Conservation (phyloP, 1,284 basidiomycete genomes). For the Stereum hirsutum region DNA sequence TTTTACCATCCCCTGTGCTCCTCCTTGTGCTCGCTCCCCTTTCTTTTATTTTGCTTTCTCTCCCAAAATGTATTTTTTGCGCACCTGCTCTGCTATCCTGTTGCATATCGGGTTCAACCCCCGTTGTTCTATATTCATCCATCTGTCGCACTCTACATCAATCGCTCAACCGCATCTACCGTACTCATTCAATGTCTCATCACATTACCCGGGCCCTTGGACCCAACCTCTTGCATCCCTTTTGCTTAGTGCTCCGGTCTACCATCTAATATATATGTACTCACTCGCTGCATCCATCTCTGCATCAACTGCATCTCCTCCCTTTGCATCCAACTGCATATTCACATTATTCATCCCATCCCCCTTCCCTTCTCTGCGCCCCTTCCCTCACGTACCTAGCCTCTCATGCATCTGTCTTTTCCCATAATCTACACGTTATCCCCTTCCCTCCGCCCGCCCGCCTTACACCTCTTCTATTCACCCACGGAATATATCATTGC, state of each 20-base stretch:
- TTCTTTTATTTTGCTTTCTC: constrained; percentile 5
- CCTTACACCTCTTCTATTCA: no score
- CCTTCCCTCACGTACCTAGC: no score
- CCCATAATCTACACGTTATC: no score
- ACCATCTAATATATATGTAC: constrained; percentile 22
- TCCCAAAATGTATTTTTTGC: constrained; percentile 14
- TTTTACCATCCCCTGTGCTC: background rate
- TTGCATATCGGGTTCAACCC: constrained; percentile 80
- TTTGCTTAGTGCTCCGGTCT: constrained; percentile 10
- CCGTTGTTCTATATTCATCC: constrained; percentile 29
- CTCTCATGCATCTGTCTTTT: no score
- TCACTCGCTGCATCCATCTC: constrained; percentile 15
- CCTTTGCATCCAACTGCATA: constrained; percentile 5
- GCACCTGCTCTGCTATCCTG: no score
- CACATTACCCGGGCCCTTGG: constrained; percentile 10
- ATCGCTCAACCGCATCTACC: background rate
- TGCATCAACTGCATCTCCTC: constrained; percentile 34
- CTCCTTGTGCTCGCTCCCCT: constrained; percentile 7
- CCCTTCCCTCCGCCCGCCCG: no score
- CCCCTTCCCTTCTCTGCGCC: no score
- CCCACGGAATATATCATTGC: no score
- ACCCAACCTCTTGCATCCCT: constrained; percentile 28
- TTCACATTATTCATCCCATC: constrained; percentile 3
- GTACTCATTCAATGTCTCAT: constrained; percentile 14
- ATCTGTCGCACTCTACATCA: constrained; percentile 20